These are phyloP conservation scores for Pseudogymnoascus sp. DNA, from an alignment of 2,329 filamentous ascomycete species.

Conservation along the genomic window DNA sequence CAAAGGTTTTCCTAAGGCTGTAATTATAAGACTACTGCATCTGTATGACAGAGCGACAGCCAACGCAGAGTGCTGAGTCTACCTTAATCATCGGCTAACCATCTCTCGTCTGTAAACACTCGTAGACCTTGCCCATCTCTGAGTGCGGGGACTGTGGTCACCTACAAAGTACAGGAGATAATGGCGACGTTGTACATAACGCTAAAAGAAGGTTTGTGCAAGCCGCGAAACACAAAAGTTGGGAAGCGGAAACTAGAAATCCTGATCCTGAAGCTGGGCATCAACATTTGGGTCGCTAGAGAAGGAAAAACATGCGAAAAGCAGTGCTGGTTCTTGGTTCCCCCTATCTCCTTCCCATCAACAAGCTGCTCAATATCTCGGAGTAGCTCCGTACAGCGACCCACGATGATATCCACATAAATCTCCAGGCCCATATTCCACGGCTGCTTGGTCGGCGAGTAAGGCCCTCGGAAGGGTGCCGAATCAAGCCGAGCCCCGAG, in stretches of 20 bases:
- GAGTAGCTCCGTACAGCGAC: neutral
- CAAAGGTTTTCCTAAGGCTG: neutral
- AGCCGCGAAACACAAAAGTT: neutral
- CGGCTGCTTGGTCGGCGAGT: too few relatives aligned
- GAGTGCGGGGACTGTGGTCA: neutral
- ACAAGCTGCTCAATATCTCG: neutral
- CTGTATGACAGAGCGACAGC: neutral
- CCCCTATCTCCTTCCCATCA: neutral
- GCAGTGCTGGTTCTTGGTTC: neutral
- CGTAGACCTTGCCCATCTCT: neutral
- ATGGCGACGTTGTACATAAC: neutral
- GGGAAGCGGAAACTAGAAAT: neutral
- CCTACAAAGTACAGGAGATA: neutral
- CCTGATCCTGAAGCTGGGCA: neutral
- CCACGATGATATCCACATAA: too few relatives aligned
- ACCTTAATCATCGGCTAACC: neutral
- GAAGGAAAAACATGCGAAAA: neutral
- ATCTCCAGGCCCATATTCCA: neutral
- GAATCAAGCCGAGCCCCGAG: too few relatives aligned
- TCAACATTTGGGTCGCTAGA: neutral
- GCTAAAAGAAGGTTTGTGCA: neutral
- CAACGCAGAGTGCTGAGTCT: neutral
- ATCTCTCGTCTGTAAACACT: neutral
- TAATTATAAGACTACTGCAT: neutral
- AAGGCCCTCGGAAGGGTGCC: too few relatives aligned